Percentiles rank a stretch among this genome's conserved stretches.
These are phyloP conservation scores for Ilyonectria robusta DNA, from an alignment of 2,329 filamentous ascomycete genomes.

Conservation along the genomic window DNA sequence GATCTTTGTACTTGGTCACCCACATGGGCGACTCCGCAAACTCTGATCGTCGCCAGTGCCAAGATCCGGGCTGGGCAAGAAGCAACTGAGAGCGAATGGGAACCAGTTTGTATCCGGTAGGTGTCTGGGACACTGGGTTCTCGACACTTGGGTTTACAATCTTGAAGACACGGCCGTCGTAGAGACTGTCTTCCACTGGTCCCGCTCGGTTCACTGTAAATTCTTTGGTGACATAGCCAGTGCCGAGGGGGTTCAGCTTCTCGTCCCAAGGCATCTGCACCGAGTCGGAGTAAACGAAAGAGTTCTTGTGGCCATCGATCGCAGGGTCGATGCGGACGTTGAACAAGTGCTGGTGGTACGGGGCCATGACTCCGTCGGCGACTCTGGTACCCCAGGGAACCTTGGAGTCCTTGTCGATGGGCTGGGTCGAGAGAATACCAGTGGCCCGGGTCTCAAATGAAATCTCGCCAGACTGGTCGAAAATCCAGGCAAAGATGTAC, in stretches of 20 bases:
- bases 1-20: slow-evolving; percentile 59
- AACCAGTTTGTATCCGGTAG: slow-evolving; percentile 63
- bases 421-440: slow-evolving; percentile 73
- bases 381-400: slow-evolving; percentile 73
- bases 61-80: slow-evolving; percentile 57
- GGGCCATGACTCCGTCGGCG: slow-evolving; percentile 73
- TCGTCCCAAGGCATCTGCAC: slow-evolving; percentile 58
- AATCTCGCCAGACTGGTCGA: slow-evolving; percentile 74
- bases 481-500: slow-evolving; percentile 67
- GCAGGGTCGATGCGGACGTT: slow-evolving; percentile 75
- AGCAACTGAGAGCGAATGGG: slow-evolving; percentile 63
- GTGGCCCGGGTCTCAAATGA: slow-evolving; percentile 76
- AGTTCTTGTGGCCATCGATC: slow-evolving; percentile 68
- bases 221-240: slow-evolving; percentile 67
- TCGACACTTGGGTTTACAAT: slow-evolving; percentile 61
- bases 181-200: slow-evolving; percentile 67
- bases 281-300: slow-evolving; percentile 60
- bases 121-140: slow-evolving; percentile 58
- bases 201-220: slow-evolving; percentile 60
- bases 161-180: slow-evolving; percentile 65
- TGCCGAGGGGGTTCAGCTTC: slow-evolving; percentile 72
- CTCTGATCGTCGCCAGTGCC: slow-evolving; percentile 56
- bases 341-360: slow-evolving; percentile 81
- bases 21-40: slow-evolving; percentile 60
- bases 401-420: slow-evolving; percentile 67